Conservation (phyloP, 148 eudicot species). For the Chenopodium berlandieri region DNA sequence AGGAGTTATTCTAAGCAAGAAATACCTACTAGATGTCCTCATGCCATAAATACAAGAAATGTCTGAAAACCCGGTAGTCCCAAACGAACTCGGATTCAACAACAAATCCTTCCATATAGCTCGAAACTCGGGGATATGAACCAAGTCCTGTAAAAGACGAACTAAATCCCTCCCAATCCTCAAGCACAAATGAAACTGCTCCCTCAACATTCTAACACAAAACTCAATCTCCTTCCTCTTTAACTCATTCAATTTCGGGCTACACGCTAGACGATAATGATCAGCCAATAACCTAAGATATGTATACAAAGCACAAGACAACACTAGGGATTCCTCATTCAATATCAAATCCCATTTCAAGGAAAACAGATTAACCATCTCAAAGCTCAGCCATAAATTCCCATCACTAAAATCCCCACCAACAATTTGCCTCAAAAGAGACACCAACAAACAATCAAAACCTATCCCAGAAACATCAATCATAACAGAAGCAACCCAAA, state of each 20-base stretch:
- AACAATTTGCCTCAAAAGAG: conserved; percentile 78
- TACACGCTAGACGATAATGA: conserved; percentile 46
- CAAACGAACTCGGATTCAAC: conserved; percentile 50
- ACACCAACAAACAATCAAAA: conserved; percentile 55
- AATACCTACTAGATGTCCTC: conserved; percentile 68
- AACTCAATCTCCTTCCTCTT: conserved; percentile 64
- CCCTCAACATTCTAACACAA: conserved; percentile 67
- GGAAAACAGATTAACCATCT: conserved; percentile 46
- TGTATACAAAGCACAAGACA: conserved; percentile 64
- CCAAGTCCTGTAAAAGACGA: conserved; percentile 82
- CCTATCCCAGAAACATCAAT: conserved; percentile 65
- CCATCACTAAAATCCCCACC: conserved; percentile 73
- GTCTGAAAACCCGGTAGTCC: conserved; percentile 48
- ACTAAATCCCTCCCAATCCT: conserved; percentile 85
- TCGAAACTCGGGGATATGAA: conserved; percentile 70
- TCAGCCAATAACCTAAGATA: conserved; percentile 74
- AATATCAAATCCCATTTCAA: conserved; percentile 69
- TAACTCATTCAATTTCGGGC: conserved; percentile 40
- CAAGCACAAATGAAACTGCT: conserved; percentile 69
- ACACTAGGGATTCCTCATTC: conserved; percentile 57
- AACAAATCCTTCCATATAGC: conserved; percentile 74
- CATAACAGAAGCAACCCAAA: conserved; percentile 64
- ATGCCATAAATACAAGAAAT: conserved; percentile 51
- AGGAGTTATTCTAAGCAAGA: conserved; percentile 61
- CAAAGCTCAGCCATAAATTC: conserved; percentile 76